Conservation (phyloP, 1,284 basidiomycete genomes). For the Ceraceosorus bombacis region DNA sequence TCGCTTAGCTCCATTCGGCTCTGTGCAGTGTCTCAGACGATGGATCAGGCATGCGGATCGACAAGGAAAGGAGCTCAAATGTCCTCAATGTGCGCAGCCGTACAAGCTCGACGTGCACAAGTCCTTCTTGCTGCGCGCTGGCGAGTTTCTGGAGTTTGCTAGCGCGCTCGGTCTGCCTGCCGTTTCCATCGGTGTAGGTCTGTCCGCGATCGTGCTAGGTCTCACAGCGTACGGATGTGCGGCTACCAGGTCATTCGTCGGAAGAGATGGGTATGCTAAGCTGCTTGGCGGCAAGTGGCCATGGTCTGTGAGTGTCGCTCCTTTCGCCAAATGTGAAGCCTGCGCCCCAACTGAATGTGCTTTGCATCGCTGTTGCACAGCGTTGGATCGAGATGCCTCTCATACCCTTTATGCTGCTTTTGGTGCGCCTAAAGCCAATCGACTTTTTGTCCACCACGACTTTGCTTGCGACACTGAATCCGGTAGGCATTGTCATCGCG, state of each 20-base stretch:
- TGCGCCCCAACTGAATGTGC: neutral
- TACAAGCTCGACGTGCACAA: constrained; percentile 30
- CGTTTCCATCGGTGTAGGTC: constrained; percentile 16
- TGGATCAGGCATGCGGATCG: constrained; percentile 29
- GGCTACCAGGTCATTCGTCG: constrained; percentile 29
- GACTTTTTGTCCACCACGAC: neutral
- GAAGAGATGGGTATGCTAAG: constrained; percentile 23
- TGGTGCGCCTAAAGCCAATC: constrained; percentile 30
- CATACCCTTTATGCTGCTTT: constrained; percentile 40
- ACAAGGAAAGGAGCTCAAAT: constrained; percentile 19
- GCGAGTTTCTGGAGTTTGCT: constrained; percentile 25
- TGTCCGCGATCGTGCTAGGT: constrained; percentile 21
- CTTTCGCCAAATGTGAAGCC: neutral
- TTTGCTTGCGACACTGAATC: too few species aligned
- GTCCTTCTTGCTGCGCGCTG: constrained; percentile 17
- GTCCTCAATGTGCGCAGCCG: constrained; percentile 31
- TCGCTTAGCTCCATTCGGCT: too few species aligned
- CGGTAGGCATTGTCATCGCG: too few species aligned
- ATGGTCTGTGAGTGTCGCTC: constrained; percentile 13
- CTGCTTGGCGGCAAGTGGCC: constrained; percentile 33
- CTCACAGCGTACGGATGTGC: constrained; percentile 30
- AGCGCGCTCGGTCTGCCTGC: constrained; percentile 18
- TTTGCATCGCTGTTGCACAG: constrained; percentile 3
- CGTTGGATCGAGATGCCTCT: constrained; percentile 43
- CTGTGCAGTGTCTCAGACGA: constrained; percentile 20